phyloP scores from a whole-genome alignment of 768 basidiomycete species.

The Asterophora lycoperdoides region DNA sequence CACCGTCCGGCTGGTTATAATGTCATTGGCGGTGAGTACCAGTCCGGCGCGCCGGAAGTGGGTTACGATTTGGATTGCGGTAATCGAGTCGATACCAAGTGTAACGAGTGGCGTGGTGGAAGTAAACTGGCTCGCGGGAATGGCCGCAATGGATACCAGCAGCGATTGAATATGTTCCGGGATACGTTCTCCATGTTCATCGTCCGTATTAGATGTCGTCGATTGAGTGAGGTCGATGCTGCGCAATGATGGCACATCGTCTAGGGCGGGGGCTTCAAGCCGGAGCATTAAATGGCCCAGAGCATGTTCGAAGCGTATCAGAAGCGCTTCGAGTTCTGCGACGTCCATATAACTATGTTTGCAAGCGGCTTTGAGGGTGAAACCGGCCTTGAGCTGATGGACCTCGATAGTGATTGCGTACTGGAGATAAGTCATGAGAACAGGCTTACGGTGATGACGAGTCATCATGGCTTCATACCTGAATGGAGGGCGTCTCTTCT shows the following conservation, averaged over 20 bases:
- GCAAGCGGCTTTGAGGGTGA: slow-evolving; percentile 34
- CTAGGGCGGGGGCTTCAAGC: slow-evolving; percentile 10
- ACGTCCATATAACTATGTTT: slow-evolving; percentile 24
- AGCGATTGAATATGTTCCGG: slow-evolving; percentile 6
- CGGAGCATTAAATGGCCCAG: slow-evolving; percentile 14
- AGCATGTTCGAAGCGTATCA: slow-evolving; percentile 16
- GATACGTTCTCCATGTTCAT: background rate
- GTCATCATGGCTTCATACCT: slow-evolving; percentile 17
- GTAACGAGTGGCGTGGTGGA: slow-evolving; percentile 33
- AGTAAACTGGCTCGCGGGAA: slow-evolving; percentile 26
- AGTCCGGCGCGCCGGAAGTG: slow-evolving; percentile 36
- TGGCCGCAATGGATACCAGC: slow-evolving; percentile 22
- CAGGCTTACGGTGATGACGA: background rate
- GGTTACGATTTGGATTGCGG: slow-evolving; percentile 40
- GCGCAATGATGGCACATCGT: slow-evolving; percentile 11
- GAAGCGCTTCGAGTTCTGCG: slow-evolving; percentile 19
- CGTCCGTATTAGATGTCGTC: background rate
- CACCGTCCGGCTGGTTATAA: slow-evolving; percentile 38
- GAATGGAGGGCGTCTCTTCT: slow-evolving; percentile 20
- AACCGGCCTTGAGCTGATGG: slow-evolving; percentile 25
- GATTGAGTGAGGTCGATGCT: background rate
- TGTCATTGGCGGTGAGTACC: slow-evolving; percentile 30
- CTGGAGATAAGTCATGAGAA: slow-evolving; percentile 18
- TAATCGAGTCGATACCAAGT: slow-evolving; percentile 48
- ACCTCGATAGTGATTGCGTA: slow-evolving; percentile 44